Percentiles rank a stretch among this genome's conserved stretches.
Evolutionary conservation across 169 alveolate species (phyloP).

Genomic region (Eimeria sp.): DNA sequence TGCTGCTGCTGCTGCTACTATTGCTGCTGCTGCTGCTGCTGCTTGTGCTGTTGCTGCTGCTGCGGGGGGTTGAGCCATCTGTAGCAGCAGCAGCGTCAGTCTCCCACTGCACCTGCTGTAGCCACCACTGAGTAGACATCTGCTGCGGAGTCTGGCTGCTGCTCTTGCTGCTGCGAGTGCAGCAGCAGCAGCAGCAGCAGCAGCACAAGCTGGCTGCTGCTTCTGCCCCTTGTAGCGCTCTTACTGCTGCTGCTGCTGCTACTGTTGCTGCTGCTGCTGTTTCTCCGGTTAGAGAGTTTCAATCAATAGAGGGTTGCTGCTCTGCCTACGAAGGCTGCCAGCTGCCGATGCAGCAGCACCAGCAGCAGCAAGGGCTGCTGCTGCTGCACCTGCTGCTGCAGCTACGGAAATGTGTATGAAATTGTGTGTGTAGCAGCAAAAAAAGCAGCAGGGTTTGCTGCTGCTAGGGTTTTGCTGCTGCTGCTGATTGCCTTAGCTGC

Average conservation of each 20-base stretch:
- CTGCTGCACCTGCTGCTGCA: background rate
- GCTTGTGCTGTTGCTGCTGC: background rate
- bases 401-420: background rate
- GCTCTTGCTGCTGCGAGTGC: background rate
- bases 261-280: background rate
- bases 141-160: background rate
- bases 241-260: background rate
- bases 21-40: background rate
- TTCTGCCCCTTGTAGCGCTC: background rate
- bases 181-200: background rate
- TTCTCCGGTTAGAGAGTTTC: no score
- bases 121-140: background rate
- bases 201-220: background rate
- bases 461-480: background rate
- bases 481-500: background rate
- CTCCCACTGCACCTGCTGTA: background rate
- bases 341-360: background rate
- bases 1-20: background rate
- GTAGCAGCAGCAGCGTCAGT: background rate
- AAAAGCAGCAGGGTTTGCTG: background rate
- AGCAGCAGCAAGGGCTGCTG: background rate
- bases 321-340: background rate
- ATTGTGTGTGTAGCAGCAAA: background rate
- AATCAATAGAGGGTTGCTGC: background rate
- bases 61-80: background rate